Base-by-base conservation (phyloP, 1,284 basidiomycete genomes). In the Austroboletus niveus region DNA sequence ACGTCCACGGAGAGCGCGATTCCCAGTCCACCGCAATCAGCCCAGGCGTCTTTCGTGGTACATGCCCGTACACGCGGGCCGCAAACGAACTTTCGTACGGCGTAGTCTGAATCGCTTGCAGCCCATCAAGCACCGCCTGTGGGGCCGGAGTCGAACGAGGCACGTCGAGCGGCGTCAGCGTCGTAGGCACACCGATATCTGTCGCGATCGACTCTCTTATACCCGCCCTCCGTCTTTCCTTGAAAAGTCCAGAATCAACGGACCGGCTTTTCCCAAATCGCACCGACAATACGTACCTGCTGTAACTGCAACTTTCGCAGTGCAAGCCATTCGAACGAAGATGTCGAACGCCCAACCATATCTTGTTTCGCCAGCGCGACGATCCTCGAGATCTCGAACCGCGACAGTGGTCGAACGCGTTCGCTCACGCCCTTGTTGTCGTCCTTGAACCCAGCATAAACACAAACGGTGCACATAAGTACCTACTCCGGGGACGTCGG, bases 11-110 rank as follows among this genome's bases (percentile, higher is more conserved):
- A 3, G 85, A 69, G 38, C 69, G 69, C 2, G 79, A 81, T 60
- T 86, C 81, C 87, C 87, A 90, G 64, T 90, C 87, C 15, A 84
- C 72, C 14, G 80, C 74, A 42, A 89, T 55, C 48, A 72, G 51
- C 35, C 72, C 69, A 29, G 67, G 60, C 39, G 64, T 56, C 44
- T 52, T 55, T 31, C 48, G 52, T 45, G 62, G 56, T 41, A 54
- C 64, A 44, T 60, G 36, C 31, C 84, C 83, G 49, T 75, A 69
- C 11, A 87, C 57, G 24, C 86, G 80, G 38, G 82, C 81, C 22
- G 82, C 69, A 57, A 89, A 87, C 0, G 85, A 87, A 49, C 64
- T 71, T 50, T 76, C 74, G 63, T 81, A 88, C 10, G 77, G 80
- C 3, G 85, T 89, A 7, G 79, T 82, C 51, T 70, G 64, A 40